Evolutionary conservation across 2,329 filamentous ascomycete genomes (phyloP).

Genomic region (Daldinia sp.): DNA sequence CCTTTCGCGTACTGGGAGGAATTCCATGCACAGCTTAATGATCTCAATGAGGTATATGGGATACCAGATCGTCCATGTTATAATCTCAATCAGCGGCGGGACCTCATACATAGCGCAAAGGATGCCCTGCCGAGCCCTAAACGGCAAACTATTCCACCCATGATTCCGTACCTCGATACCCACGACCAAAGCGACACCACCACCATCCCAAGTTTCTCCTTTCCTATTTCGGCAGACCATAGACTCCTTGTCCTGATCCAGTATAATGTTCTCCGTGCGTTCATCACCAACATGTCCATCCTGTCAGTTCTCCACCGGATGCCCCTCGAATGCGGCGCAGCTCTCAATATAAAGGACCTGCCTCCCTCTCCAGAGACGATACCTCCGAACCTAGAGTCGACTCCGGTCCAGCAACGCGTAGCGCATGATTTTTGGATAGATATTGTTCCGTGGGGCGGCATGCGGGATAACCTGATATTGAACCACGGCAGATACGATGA

Average conservation of each 20-base stretch:
- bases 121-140: not conserved
- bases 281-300: constrained; percentile 46
- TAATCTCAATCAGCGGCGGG: not conserved
- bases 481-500: constrained; percentile 41
- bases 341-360: constrained; percentile 39
- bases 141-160: constrained; percentile 33
- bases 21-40: constrained; percentile 26
- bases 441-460: constrained; percentile 43
- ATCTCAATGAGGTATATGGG: constrained; percentile 3
- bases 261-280: constrained; percentile 44
- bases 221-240: constrained; percentile 46
- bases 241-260: constrained; percentile 45
- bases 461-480: constrained; percentile 51
- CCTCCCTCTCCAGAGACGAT: constrained; percentile 35
- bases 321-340: constrained; percentile 44
- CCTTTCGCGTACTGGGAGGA: constrained; percentile 45
- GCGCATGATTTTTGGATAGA: constrained; percentile 51
- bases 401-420: constrained; percentile 44
- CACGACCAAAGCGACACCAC: constrained; percentile 2
- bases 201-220: constrained; percentile 33
- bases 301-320: constrained; percentile 43
- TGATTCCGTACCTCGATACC: constrained; percentile 41
- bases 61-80: not conserved
- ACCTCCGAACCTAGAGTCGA: constrained; percentile 46
- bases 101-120: not conserved